Conservation (phyloP, 2,329 filamentous ascomycete genomes). For the Beauveria brongniartii region DNA sequence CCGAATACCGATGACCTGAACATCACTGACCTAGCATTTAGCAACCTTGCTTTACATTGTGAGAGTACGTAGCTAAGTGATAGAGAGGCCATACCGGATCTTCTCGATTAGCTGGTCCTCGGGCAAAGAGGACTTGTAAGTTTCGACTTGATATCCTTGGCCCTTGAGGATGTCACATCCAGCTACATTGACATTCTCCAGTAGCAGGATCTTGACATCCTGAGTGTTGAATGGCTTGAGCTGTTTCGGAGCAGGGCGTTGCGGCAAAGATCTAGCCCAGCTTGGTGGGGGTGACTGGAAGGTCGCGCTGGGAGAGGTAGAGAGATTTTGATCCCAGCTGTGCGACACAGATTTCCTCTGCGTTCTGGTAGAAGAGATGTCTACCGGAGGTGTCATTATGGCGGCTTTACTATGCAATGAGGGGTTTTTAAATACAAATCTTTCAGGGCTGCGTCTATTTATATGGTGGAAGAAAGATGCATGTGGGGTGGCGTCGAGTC, state of each 20-base stretch:
- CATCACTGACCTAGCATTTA: conserved; percentile 51
- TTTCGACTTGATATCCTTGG: conserved; percentile 95
- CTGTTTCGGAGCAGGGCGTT: conserved; percentile 51
- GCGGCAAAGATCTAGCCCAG: conserved; percentile 38
- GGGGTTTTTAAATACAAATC: background rate
- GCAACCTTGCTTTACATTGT: background rate
- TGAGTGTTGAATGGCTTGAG: conserved; percentile 93
- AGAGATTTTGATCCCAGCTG: conserved; percentile 52
- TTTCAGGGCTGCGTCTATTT: conserved; percentile 7
- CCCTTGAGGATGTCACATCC: conserved; percentile 72
- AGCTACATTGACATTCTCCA: conserved; percentile 93
- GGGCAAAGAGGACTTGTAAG: conserved; percentile 77
- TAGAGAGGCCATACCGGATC: conserved; percentile 60
- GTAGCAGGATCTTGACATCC: conserved; percentile 90
- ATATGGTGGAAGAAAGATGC: conserved; percentile 7
- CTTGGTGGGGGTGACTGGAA: conserved; percentile 68
- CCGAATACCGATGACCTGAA: conserved; percentile 95
- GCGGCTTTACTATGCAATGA: background rate
- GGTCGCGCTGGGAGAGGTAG: conserved; percentile 64
- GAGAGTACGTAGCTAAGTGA: conserved; percentile 11
- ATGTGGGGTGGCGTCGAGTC: conserved; percentile 1
- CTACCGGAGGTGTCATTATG: conserved; percentile 38
- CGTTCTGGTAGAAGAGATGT: conserved; percentile 36
- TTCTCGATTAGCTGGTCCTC: conserved; percentile 95
- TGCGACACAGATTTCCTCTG: conserved; percentile 39